Conservation (phyloP, 768 basidiomycete genomes). For the Rhizopogon salebrosus region DNA sequence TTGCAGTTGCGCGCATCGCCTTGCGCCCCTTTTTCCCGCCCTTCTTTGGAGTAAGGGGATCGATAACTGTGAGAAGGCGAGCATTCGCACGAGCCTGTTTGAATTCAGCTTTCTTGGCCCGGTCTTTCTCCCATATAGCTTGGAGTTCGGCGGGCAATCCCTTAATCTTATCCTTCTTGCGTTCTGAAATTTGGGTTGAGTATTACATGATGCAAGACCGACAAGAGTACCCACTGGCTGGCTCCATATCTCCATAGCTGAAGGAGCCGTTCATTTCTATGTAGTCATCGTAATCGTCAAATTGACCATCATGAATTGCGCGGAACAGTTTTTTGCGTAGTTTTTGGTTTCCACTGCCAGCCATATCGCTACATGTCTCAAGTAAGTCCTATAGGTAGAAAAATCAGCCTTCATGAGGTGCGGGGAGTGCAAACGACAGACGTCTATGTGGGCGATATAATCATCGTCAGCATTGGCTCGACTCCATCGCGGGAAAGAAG, state of each 20-base stretch:
- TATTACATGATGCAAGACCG: neutral
- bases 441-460: slow-evolving; percentile 51
- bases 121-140: slow-evolving; percentile 76
- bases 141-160: slow-evolving; percentile 53
- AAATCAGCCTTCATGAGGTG: neutral
- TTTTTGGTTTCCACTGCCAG: slow-evolving; percentile 41
- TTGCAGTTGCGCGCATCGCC: slow-evolving; percentile 54
- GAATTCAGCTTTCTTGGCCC: slow-evolving; percentile 72
- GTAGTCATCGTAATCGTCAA: slow-evolving; percentile 30
- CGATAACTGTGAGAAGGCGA: slow-evolving; percentile 51
- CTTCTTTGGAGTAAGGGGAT: slow-evolving; percentile 58
- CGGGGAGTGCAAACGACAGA: slow-evolving; percentile 22
- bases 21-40: slow-evolving; percentile 68
- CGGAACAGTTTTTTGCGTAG: slow-evolving; percentile 52
- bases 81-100: slow-evolving; percentile 60
- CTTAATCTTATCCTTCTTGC: slow-evolving; percentile 46
- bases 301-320: slow-evolving; percentile 53
- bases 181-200: slow-evolving; percentile 6
- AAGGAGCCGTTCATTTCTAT: slow-evolving; percentile 22
- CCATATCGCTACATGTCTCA: slow-evolving; percentile 51
- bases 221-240: slow-evolving; percentile 43
- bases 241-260: slow-evolving; percentile 25
- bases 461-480: slow-evolving; percentile 56
- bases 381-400: slow-evolving; percentile 56
- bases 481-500: slow-evolving; percentile 16